Percentiles rank a stretch among this genome's conserved stretches.
These are phyloP conservation scores for Mucor velutinosus DNA, from an alignment of 371 early-diverging fungal genomes.

Conservation along the genomic window DNA sequence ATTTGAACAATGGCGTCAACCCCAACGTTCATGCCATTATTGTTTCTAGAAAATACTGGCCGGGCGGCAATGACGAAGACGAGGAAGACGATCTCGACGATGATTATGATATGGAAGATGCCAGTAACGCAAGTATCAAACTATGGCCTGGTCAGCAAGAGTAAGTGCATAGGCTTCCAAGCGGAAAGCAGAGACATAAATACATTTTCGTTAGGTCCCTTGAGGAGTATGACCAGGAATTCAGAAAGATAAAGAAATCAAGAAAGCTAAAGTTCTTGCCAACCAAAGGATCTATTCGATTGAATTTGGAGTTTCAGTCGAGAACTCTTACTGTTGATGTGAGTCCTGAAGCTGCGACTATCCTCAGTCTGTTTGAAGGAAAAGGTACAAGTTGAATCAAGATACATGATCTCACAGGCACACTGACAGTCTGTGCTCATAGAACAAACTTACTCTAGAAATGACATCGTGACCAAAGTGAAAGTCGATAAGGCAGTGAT, in stretches of 20 bases:
- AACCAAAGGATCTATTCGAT: conserved; percentile 26
- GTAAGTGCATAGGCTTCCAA: neutral
- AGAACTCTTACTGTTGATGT: conserved; percentile 11
- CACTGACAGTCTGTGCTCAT: neutral
- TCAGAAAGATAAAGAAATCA: conserved; percentile 16
- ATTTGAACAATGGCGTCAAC: conserved; percentile 13
- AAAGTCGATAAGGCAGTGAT: conserved; percentile 9
- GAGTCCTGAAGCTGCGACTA: conserved; percentile 28
- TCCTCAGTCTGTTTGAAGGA: conserved; percentile 29
- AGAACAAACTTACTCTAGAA: conserved; percentile 12
- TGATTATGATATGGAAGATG: conserved; percentile 10
- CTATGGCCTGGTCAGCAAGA: conserved; percentile 4
- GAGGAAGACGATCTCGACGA: conserved; percentile 22
- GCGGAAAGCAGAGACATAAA: neutral
- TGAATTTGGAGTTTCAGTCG: conserved; percentile 31
- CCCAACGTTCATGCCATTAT: conserved; percentile 28
- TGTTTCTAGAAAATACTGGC: conserved; percentile 43
- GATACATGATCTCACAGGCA: neutral
- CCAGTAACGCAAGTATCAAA: neutral
- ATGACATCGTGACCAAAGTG: conserved; percentile 16
- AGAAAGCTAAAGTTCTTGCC: conserved; percentile 32
- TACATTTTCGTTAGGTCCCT: neutral
- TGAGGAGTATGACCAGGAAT: conserved; percentile 28
- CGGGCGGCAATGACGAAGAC: conserved; percentile 23
- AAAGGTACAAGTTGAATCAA: conserved; percentile 11